Evolutionary conservation across 176 grass and related monocot species (phyloP).

Genomic region (sorghum (Sorghum bicolor)): Sorghum_bicolor_NCBIv3 NC_012879.2:8133001-8133500

Average conservation of each 20-base stretch:
- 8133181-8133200: background rate
- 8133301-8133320: conserved; percentile 30
- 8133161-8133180: conserved; percentile 57
- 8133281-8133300: conserved; percentile 39
- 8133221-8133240: conserved; percentile 23
- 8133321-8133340: conserved; percentile 1
- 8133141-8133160: conserved; percentile 37
- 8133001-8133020: background rate
- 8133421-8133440: conserved; percentile 16
- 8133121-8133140: conserved; percentile 53
- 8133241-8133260: conserved; percentile 39
- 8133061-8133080: conserved; percentile 1
- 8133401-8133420: conserved; percentile 56
- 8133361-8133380: conserved; percentile 42
- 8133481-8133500: conserved; percentile 11
- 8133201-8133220: background rate
- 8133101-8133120: conserved; percentile 64
- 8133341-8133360: conserved; percentile 16
- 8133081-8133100: conserved; percentile 64
- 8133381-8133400: conserved; percentile 73
- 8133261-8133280: conserved; percentile 61
- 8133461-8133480: conserved; percentile 35
- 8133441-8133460: conserved; percentile 6
- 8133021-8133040: conserved; percentile 43
- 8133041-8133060: conserved; percentile 81